Conservation (phyloP, 257 asterid species). For the Craterostigma plantagineum region DNA sequence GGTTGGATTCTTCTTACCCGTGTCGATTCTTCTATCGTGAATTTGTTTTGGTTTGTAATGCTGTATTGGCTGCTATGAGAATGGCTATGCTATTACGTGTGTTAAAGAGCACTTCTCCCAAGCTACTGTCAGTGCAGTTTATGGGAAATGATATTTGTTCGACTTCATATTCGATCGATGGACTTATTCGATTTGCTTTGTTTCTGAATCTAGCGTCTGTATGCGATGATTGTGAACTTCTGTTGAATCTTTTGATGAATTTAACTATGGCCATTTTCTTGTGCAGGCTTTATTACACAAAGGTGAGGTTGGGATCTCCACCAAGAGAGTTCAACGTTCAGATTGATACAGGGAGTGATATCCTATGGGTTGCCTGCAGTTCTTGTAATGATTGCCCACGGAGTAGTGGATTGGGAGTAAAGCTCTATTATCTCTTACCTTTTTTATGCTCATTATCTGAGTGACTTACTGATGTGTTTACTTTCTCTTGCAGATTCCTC, state of each 20-base stretch:
- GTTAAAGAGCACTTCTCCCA: too few relatives aligned
- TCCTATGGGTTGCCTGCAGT: slow-evolving; percentile 76
- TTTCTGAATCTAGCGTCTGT: not conserved
- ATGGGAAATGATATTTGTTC: too few relatives aligned
- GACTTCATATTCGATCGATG: too few relatives aligned
- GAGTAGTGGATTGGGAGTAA: slow-evolving; percentile 81
- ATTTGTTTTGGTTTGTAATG: too few relatives aligned
- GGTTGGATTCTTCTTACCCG: too few relatives aligned
- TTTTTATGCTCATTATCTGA: not conserved
- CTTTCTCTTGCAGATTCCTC: slow-evolving; percentile 41
- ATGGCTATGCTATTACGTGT: too few relatives aligned
- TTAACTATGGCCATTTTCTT: not conserved
- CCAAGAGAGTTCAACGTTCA: slow-evolving; percentile 83
- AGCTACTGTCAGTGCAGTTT: too few relatives aligned
- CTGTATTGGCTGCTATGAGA: too few relatives aligned
- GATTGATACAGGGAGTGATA: slow-evolving; percentile 89
- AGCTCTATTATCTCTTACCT: slow-evolving; percentile 4
- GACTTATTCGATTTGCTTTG: too few relatives aligned
- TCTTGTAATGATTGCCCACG: slow-evolving; percentile 68
- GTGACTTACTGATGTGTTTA: slow-evolving; percentile 3
- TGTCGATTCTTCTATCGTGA: too few relatives aligned
- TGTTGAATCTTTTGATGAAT: slow-evolving; percentile 1
- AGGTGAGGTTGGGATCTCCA: slow-evolving; percentile 78
- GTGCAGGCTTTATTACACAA: slow-evolving; percentile 70
- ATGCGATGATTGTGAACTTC: not conserved